Base-by-base conservation (phyloP, 148 eudicot species). In the Vaccinium vitisidaea region DNA sequence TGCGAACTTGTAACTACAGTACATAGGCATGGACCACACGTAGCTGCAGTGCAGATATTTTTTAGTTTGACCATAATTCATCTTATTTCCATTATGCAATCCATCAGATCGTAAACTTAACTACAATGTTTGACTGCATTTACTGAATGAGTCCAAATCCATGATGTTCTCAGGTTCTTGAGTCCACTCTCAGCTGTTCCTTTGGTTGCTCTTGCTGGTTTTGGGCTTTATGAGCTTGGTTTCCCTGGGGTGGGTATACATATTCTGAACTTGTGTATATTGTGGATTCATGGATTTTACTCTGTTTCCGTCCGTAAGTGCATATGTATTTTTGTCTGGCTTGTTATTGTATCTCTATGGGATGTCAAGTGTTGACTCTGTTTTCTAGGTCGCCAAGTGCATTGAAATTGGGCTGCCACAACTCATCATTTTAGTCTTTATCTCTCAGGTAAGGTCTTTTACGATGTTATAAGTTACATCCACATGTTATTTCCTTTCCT, bases 111-210 rank as follows among this genome's bases (percentile, higher is more conserved):
- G 7, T 4, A 8, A 73, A 74, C 59, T 21, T 73, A 14, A 55
- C 58, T 12, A 39, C 39, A 13, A 39, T 55, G 36, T 54, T 21
- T 55, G 27, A 77, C 1, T 14, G 27, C 53, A 54, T 74, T n/a
- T 21, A 55, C 11, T 83, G n/a, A 83, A 36, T 36, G 6, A 53
- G 43, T 25, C 27, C 23, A 52, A 48, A 21, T 14, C 8, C 76
- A 71, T 69, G 74, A 73, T 73, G 27, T 75, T 46, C 67, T 70
- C 85, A 97, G 99, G 93, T 90, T 92, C 84, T 86, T 95, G 82
- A 95, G 98, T 91, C 98, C 99, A 85, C 91, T 97, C 19, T 94
- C 98, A 79, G 96, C 92, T 82, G 98, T 93, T 90, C 98, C 99
- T 80, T 88, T 97, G 91, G 98, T 95, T 85, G 88, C 94, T 88